Percentiles rank a stretch among this genome's conserved stretches.
Evolutionary conservation across 306 rosid species (phyloP).

Genomic region (Gastrolobium bilobum): DNA sequence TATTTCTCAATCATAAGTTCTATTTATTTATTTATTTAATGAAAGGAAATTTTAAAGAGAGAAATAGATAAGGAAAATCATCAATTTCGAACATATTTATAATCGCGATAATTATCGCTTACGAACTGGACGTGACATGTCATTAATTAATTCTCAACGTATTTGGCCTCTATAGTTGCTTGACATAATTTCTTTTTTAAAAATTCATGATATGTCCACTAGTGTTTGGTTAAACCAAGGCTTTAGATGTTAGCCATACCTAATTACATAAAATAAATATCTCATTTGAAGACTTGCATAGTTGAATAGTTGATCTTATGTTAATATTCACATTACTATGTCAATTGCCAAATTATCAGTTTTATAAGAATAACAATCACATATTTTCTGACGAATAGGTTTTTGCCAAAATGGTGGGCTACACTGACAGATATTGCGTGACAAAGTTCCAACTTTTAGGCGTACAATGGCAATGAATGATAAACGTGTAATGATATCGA

Average conservation of each 20-base stretch:
- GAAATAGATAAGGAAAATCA: too few relatives aligned
- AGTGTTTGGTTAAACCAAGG: constrained; percentile 1
- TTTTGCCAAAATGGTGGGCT: constrained; percentile 46
- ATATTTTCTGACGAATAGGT: background rate
- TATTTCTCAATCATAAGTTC: too few relatives aligned
- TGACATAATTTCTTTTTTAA: too few relatives aligned
- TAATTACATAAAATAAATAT: background rate
- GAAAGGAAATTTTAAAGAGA: too few relatives aligned
- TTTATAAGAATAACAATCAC: background rate
- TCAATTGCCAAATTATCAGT: background rate
- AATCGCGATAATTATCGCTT: too few relatives aligned
- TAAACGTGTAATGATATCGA: constrained; percentile 44
- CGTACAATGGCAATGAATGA: constrained; percentile 32
- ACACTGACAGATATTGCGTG: background rate
- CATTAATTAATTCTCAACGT: too few relatives aligned
- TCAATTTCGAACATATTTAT: too few relatives aligned
- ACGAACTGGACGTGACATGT: too few relatives aligned
- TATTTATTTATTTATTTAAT: too few relatives aligned
- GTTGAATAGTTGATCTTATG: background rate
- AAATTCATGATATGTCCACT: too few relatives aligned
- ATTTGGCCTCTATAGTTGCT: too few relatives aligned
- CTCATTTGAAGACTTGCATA: background rate
- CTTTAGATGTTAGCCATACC: too few relatives aligned
- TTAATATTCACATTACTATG: background rate
- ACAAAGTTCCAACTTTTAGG: constrained; percentile 52